Conservation (phyloP, 257 asterid genomes). For the Hygrophila difformis region DNA sequence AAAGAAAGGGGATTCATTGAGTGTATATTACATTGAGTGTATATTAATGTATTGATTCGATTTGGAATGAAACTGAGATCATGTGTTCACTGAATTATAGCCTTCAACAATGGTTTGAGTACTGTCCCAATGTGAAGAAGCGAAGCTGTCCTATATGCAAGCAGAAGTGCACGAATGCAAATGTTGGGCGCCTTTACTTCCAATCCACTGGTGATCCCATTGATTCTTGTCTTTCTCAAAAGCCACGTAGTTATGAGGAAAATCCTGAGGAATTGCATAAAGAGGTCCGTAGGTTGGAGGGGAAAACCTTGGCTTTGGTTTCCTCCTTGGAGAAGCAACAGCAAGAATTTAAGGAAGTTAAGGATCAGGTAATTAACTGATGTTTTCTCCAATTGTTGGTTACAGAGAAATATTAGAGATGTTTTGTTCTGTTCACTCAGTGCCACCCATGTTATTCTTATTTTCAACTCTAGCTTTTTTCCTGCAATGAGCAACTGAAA, state of each 20-base stretch:
- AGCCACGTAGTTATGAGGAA: slow-evolving; percentile 28
- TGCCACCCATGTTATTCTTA: slow-evolving; percentile 4
- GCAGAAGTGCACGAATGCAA: slow-evolving; percentile 58
- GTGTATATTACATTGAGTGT: no score
- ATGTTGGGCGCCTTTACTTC: slow-evolving; percentile 70
- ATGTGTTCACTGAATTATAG: slow-evolving; percentile 25
- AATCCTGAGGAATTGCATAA: slow-evolving; percentile 42
- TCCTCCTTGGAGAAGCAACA: slow-evolving; percentile 63
- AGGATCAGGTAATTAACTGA: slow-evolving; percentile 38
- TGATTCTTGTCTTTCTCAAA: slow-evolving; percentile 45
- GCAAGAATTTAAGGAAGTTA: slow-evolving; percentile 42
- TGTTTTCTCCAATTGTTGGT: not conserved
- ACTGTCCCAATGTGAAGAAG: slow-evolving; percentile 79
- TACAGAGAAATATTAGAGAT: not conserved
- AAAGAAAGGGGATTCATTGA: no score
- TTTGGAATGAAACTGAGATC: slow-evolving; percentile 5
- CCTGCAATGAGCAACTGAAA: slow-evolving; percentile 48
- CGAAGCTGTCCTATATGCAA: slow-evolving; percentile 91
- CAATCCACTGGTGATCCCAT: slow-evolving; percentile 75
- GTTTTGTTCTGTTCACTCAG: not conserved
- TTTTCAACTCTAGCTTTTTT: slow-evolving; percentile 33
- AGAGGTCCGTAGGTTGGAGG: slow-evolving; percentile 68
- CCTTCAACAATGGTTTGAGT: slow-evolving; percentile 97
- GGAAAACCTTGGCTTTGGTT: slow-evolving; percentile 55
- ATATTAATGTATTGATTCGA: not conserved